Conservation (phyloP, 2,329 filamentous ascomycete genomes). For the Botrytis porri region DNA sequence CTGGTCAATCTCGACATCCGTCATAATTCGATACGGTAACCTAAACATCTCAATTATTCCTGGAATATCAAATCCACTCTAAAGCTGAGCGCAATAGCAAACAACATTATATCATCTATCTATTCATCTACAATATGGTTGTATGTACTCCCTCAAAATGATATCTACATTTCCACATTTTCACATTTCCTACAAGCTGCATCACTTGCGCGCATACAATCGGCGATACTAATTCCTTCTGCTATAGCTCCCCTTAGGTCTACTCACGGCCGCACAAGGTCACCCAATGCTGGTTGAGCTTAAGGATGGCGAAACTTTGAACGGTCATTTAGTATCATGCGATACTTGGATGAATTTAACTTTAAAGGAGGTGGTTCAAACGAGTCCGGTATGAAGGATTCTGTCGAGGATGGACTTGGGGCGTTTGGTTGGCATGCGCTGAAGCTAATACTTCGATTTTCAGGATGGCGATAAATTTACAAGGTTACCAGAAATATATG, state of each 20-base stretch:
- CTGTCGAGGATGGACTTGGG: neutral
- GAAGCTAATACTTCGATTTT: conserved; percentile 18
- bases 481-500: conserved; percentile 88
- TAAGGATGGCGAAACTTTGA: conserved; percentile 95
- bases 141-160: neutral
- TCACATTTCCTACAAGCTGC: neutral
- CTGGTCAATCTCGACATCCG: neutral
- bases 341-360: conserved; percentile 99
- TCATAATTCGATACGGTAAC: conserved; percentile 7
- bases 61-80: conserved; percentile 12
- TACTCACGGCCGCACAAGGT: conserved; percentile 93
- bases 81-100: neutral
- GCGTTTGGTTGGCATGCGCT: neutral
- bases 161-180: neutral
- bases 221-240: neutral
- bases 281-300: conserved; percentile 97
- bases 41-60: neutral
- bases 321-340: conserved; percentile 93
- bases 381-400: conserved; percentile 63
- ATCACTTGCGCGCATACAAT: neutral
- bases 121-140: conserved; percentile 8
- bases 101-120: conserved; percentile 3
- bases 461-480: conserved; percentile 92
- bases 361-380: conserved; percentile 94
- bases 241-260: conserved; percentile 65